Evolutionary conservation across 495 filamentous ascomycete genomes (phyloP), one percentile per base, ranked within the genome.

Genomic region (Penicillium samsonianum): DNA sequence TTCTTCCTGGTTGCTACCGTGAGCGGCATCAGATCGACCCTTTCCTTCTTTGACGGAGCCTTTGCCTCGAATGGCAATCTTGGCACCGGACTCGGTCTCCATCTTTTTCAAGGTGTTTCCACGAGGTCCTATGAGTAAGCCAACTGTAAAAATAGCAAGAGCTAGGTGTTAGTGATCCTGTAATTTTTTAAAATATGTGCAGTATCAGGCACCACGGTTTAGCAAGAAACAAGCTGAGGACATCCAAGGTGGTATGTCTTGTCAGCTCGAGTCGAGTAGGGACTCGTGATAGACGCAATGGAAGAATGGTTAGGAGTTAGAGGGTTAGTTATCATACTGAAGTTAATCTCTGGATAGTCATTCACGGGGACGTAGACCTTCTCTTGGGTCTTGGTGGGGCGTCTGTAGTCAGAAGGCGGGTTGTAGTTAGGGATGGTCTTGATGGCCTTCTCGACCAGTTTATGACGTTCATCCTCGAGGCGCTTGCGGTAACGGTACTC

Each of bases 301-400:
- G 69, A 67, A 73, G 75, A 74, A 79, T 68, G 70, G 84, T 88
- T 82, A 88, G 81, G 84, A 84, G 87, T 90, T 88, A 90, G 88
- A 91, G 90, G 92, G 91, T 96, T 96, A 95, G 91, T 87, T 89
- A 92, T 93, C 92, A 90, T 96, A 98, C 94, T 98, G 90, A 98
- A 99, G 90, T 99, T 99, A 90, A 99, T 97, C 78, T 98, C 95
- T 82, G 95, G 95, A 79, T 99, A 99, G 77, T 99, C 95, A 87
- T 98, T 98, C 80, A 98, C 94, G 68, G 94, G 94, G 70, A 98
- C 94, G 74, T 98, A 98, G 86, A 98, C 93, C 84, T 98, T 98
- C 85, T 98, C 94, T 77, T 97, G 92, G 67, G 94, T 97, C 89
- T 98, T 98, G 67, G 92, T 96, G 37, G 94, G 94, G 53, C 94